Base-by-base conservation (phyloP, 352 stramenopile genomes). In the Phytopythium mirpurense region DNA sequence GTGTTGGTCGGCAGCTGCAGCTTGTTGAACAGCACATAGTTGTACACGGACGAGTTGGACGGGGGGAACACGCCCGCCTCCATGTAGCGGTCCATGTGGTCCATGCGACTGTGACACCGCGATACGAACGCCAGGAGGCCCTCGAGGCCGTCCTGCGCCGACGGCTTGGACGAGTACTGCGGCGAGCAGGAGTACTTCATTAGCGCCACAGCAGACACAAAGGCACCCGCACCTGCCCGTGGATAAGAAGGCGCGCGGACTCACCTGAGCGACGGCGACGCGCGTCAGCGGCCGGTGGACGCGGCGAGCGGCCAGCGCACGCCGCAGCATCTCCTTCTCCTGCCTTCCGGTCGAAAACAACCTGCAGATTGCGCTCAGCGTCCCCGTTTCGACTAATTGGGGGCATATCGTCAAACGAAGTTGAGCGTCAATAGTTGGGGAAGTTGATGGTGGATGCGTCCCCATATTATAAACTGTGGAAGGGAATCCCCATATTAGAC, bases 21-120 rank as follows among this genome's bases (percentile, higher is more conserved):
- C 36, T 72, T 58, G 64, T 63, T 68, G 36, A 68, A 68, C 56
- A 68, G 57, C 21, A 66, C 76, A 21, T 68, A 72, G 52, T 76
- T 71, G 37, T 66, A 43, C 41, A 72, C 18, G 37, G 55, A 38
- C 45, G 51, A 67, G 46, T 68, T 68, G 32, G 49, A 59, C 49
- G 69, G 69, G 0, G 57, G 56, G 46, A 78, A 75, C n/a, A 78
- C 61, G 43, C 50, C 68, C 47, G 72, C 57, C 0, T 63, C 21
- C 3, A 47, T 44, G 37, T 78, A 78, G 29, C 67, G 60, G 18
- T 57, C 46, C 62, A 67, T 62, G 44, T 56, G 38, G 1, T 29
- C 40, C 18, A 63, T 51, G 9, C 69, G 63, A 7, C 62, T 49
- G 35, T 42, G 53, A 34, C 44, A 24, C 12, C 69, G 66, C 35